These are phyloP conservation scores for Vitis hybrid DNA, from an alignment of 177 flowering plant species.

Conservation along the genomic window DNA sequence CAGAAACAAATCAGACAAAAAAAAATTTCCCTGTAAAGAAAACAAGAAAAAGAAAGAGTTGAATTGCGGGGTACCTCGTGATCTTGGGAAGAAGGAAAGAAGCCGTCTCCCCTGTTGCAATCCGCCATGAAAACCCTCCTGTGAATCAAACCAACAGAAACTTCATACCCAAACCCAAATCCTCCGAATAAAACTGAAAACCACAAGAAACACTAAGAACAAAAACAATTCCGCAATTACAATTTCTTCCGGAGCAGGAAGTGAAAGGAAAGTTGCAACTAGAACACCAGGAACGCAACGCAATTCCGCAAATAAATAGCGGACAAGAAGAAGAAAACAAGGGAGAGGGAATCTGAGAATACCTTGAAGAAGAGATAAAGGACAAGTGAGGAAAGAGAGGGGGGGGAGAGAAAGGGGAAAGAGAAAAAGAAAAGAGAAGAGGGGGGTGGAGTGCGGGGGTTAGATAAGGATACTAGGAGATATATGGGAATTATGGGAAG, in stretches of 20 bases:
- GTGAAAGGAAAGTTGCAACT: no score
- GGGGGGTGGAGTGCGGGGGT: slow-evolving; percentile 26
- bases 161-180: not conserved
- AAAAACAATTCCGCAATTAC: not conserved
- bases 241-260: no score
- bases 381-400: slow-evolving; percentile 10
- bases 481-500: not conserved
- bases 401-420: not conserved
- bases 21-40: not conserved
- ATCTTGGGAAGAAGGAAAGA: slow-evolving; percentile 29
- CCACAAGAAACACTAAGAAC: not conserved
- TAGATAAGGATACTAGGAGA: slow-evolving; percentile 24
- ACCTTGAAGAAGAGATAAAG: slow-evolving; percentile 27
- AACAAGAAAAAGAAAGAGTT: not conserved
- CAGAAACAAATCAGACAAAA: no score
- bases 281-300: no score
- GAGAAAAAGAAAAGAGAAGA: not conserved
- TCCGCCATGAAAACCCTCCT: slow-evolving; percentile 39
- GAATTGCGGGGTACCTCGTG: slow-evolving; percentile 22
- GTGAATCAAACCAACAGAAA: not conserved
- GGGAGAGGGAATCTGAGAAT: slow-evolving; percentile 16
- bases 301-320: not conserved
- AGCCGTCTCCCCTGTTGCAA: slow-evolving; percentile 34
- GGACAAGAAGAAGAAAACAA: slow-evolving; percentile 4
- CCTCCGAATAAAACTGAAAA: slow-evolving; percentile 1